Conservation (phyloP, 306 rosid species). For the Albizia julibrissin region DNA sequence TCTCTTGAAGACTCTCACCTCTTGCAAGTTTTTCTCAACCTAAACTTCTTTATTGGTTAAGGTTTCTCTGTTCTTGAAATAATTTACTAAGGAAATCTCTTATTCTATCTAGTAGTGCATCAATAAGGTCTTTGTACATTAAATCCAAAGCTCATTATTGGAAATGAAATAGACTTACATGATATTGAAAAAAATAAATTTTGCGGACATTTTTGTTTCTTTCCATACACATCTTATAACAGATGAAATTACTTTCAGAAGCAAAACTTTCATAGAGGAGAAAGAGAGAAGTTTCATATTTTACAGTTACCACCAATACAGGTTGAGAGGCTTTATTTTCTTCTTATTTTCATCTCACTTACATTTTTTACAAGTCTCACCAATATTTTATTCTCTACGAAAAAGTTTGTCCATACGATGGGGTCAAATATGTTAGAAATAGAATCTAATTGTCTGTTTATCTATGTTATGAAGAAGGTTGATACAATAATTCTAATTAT, state of each 20-base stretch:
- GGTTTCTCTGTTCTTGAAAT: not conserved
- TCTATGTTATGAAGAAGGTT: too few species aligned
- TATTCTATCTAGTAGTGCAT: not conserved
- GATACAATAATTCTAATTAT: too few species aligned
- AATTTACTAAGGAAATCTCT: not conserved
- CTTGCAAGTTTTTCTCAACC: not conserved
- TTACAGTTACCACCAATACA: not conserved
- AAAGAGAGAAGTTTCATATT: not conserved
- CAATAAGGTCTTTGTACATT: not conserved
- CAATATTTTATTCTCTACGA: not conserved
- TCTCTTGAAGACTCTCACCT: not conserved
- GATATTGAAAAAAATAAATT: not conserved
- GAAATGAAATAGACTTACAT: not conserved
- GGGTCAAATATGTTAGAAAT: not conserved
- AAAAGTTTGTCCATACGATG: not conserved
- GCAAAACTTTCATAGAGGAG: not conserved
- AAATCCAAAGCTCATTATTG: not conserved
- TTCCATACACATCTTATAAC: not conserved
- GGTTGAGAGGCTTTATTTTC: not conserved
- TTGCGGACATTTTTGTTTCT: not conserved
- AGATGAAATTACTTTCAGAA: not conserved
- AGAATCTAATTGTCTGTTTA: not conserved
- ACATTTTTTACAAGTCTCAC: not conserved
- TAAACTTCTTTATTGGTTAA: not conserved
- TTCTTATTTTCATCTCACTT: not conserved